Base-by-base conservation (phyloP, 1,284 basidiomycete genomes). In the Abortiporus biennis region DNA sequence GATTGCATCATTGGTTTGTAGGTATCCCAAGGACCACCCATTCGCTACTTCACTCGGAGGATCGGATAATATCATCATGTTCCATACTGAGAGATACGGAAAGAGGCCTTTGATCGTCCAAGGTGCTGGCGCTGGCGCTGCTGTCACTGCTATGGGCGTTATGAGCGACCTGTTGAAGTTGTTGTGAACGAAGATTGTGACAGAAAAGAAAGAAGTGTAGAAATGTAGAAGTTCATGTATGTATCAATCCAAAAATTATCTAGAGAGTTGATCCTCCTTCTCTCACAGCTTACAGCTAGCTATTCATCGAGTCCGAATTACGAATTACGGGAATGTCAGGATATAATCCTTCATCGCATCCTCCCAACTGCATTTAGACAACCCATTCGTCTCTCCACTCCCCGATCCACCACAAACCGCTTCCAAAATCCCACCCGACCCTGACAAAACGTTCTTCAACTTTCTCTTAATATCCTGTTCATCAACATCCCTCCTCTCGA, bases 121-220 rank as follows among this genome's bases (percentile, higher is more conserved):
- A 61, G 95, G 95, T 31, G 84, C 93, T 0, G 95, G 95, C 9
- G 95, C 96, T 0, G 95, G 95, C 16, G 93, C 93, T 1, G 93
- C 90, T 21, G 95, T 99, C 13, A 99, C 95, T 13, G 96, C 95
- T 0, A 98, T 98, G 92, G 95, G 95, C 17, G 93, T 98, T 15
- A 72, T 93, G 43, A 82, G 85, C 36, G 92, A 96, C 59, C 59
- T 89, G 32, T 58, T 90, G 49, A 86, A 81, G 59, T 58, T 85
- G 22, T 65, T 67, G 1, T 67, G 21, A 36, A 31, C n/a, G n/a
- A n/a, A n/a, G n/a, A n/a, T n/a, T n/a, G n/a, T n/a, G n/a, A n/a
- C n/a, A n/a, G n/a, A 32, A 32, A 13, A 15, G 31, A 13, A 32
- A 32, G 5, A 32, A 5, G 31, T 13, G 6, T 13, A 13, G n/a